Conservation (phyloP, 1,284 basidiomycete genomes). For the Apiotrichum laibachii region DNA sequence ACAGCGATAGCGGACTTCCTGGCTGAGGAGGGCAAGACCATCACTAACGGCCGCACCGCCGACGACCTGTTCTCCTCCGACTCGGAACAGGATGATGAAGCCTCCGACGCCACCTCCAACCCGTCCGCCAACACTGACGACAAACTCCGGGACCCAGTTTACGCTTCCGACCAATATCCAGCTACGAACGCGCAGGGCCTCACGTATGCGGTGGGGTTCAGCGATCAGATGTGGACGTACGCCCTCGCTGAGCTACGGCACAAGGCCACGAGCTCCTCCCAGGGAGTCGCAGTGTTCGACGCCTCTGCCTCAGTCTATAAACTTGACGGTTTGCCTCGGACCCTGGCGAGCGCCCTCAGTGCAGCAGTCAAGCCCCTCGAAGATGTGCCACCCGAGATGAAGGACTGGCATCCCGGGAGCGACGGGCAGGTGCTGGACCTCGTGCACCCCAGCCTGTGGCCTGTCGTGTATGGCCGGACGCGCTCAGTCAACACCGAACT, state of each 20-base stretch:
- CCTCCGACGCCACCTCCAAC: too few species aligned
- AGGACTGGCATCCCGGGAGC: conserved; percentile 13
- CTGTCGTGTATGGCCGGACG: conserved; percentile 7
- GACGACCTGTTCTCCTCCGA: too few species aligned
- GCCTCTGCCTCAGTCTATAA: conserved; percentile 5
- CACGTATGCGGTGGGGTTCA: too few species aligned
- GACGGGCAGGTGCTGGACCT: conserved; percentile 12
- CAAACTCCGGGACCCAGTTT: too few species aligned
- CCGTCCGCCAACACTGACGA: too few species aligned
- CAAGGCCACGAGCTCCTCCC: too few species aligned
- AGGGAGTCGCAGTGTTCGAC: conserved; percentile 1
- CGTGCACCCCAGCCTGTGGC: conserved; percentile 13
- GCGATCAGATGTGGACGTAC: too few species aligned
- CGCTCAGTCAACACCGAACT: neutral
- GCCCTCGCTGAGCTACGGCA: too few species aligned
- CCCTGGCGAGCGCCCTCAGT: neutral
- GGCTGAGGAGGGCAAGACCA: neutral
- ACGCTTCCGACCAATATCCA: too few species aligned
- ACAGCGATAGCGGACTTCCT: too few species aligned
- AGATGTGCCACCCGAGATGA: neutral
- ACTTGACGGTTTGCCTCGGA: neutral
- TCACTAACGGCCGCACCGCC: neutral
- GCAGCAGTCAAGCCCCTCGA: conserved; percentile 3
- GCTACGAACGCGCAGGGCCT: too few species aligned
- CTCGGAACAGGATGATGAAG: too few species aligned